phyloP scores from a whole-genome alignment of 192 early-diverging fungal species.

The Backusella luteola region DNA sequence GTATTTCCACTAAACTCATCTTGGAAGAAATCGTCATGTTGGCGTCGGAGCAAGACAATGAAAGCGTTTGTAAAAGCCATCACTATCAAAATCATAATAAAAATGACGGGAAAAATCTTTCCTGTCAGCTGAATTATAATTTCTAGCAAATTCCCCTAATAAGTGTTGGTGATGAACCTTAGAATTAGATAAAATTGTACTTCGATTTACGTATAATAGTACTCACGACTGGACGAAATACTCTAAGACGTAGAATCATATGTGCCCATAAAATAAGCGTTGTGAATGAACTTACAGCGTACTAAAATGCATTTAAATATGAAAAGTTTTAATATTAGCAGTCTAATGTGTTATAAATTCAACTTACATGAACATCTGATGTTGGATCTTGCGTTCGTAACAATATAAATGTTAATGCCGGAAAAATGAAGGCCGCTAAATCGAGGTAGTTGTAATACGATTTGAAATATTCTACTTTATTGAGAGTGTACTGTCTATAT shows the following conservation, averaged over 20 bases:
- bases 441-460: neutral
- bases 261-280: conserved; percentile 5
- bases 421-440: neutral
- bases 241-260: neutral
- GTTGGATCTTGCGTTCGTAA: neutral
- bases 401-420: neutral
- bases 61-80: neutral
- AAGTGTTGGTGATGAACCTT: neutral
- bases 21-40: neutral
- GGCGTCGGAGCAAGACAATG: neutral
- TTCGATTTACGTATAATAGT: neutral
- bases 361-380: neutral
- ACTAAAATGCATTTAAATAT: neutral
- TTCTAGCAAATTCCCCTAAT: neutral
- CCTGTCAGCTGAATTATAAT: neutral
- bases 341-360: neutral
- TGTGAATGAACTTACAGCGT: neutral
- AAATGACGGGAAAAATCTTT: neutral
- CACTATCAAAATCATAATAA: neutral
- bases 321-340: neutral
- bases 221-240: conserved; percentile 3
- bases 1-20: neutral
- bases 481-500: neutral
- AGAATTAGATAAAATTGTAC: neutral
- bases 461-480: neutral